Conservation (phyloP, 495 filamentous ascomycete species). For the Evansstolkia leycettana region DNA sequence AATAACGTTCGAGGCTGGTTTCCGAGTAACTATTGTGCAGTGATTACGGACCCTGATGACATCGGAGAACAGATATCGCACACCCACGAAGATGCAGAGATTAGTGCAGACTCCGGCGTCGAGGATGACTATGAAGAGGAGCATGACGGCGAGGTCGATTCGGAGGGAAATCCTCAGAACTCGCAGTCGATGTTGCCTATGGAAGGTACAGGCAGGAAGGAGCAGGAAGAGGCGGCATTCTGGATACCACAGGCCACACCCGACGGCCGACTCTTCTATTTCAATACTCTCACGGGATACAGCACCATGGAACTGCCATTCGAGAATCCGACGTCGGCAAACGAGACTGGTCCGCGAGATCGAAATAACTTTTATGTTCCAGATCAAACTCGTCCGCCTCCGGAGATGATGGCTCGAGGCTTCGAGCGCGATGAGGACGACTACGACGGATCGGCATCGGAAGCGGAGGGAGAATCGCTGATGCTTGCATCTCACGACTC, state of each 20-base stretch:
- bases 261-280: conserved; percentile 91
- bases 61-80: conserved; percentile 24
- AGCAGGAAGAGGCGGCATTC: conserved; percentile 83
- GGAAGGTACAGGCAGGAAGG: conserved; percentile 49
- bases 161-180: conserved; percentile 43
- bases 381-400: conserved; percentile 78
- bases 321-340: conserved; percentile 71
- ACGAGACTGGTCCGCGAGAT: conserved; percentile 76
- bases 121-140: conserved; percentile 63
- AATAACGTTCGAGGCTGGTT: conserved; percentile 88
- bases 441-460: conserved; percentile 78
- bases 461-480: conserved; percentile 59
- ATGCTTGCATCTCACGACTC: conserved; percentile 47
- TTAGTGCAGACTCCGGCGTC: conserved; percentile 40
- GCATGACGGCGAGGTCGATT: conserved; percentile 53
- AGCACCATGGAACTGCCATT: conserved; percentile 89
- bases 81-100: conserved; percentile 38
- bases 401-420: conserved; percentile 84
- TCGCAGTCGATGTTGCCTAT: conserved; percentile 49
- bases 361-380: conserved; percentile 79
- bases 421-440: conserved; percentile 74
- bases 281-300: conserved; percentile 89
- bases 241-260: conserved; percentile 98
- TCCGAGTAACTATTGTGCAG: conserved; percentile 93
- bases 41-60: conserved; percentile 65